A percentile compares a stretch with the other conserved stretches of the same genome.
Evolutionary conservation across 2,329 filamentous ascomycete species (phyloP).

Genomic region (Colletotrichum zoysiae): DNA sequence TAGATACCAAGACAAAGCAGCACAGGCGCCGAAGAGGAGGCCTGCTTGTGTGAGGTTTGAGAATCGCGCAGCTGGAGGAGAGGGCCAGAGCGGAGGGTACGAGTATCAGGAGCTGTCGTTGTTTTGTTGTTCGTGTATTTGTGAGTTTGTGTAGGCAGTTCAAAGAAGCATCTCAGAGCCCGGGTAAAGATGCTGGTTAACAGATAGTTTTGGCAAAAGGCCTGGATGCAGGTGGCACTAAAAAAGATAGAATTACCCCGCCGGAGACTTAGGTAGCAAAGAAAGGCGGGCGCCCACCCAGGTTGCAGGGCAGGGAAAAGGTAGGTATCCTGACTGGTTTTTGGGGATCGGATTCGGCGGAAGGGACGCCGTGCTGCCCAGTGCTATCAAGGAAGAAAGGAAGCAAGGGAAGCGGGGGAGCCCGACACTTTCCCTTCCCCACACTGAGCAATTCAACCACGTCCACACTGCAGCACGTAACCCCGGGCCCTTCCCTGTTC

Average conservation of each 20-base stretch:
- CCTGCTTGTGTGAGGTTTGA: slow-evolving; percentile 21
- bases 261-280: slow-evolving; percentile 25
- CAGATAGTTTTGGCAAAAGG: background rate
- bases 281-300: background rate
- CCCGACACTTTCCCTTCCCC: slow-evolving; percentile 25
- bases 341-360: slow-evolving; percentile 13
- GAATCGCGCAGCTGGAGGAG: slow-evolving; percentile 9
- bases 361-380: slow-evolving; percentile 5
- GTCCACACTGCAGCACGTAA: slow-evolving; percentile 7
- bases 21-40: background rate
- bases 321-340: slow-evolving; percentile 21
- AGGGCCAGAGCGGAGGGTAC: slow-evolving; percentile 25
- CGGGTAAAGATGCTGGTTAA: slow-evolving; percentile 13
- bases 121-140: background rate
- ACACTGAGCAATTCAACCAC: slow-evolving; percentile 25
- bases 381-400: slow-evolving; percentile 3
- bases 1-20: slow-evolving; percentile 12
- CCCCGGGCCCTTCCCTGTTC: slow-evolving; percentile 35
- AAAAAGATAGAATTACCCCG: slow-evolving; percentile 18
- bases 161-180: background rate
- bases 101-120: slow-evolving; percentile 9
- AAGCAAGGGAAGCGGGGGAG: slow-evolving; percentile 33
- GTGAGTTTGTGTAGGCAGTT: background rate
- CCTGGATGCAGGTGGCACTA: background rate
- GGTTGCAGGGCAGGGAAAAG: slow-evolving; percentile 6